Conservation (phyloP, 495 filamentous ascomycete genomes). For the Glutinoglossum americanum region DNA sequence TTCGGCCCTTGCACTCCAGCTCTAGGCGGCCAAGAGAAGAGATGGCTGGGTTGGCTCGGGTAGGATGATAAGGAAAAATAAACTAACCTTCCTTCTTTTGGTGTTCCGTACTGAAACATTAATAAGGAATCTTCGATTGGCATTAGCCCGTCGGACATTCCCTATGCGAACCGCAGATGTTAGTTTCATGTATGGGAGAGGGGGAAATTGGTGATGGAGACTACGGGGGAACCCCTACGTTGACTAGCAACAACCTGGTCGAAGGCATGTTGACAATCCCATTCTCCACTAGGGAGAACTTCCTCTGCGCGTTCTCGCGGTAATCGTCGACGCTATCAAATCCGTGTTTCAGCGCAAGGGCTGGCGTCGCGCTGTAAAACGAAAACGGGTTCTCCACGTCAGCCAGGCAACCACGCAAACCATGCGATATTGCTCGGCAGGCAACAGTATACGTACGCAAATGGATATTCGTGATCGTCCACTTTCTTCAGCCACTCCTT, state of each 20-base stretch:
- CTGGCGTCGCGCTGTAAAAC: constrained; percentile 14
- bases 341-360: constrained; percentile 51
- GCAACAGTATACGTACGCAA: constrained; percentile 25
- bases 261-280: constrained; percentile 43
- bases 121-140: constrained; percentile 58
- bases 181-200: constrained; percentile 3
- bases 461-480: constrained; percentile 62
- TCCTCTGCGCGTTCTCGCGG: constrained; percentile 35
- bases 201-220: not conserved
- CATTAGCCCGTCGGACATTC: constrained; percentile 47
- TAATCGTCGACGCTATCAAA: constrained; percentile 38
- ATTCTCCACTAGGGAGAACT: constrained; percentile 52
- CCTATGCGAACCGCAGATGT: constrained; percentile 20
- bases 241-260: constrained; percentile 42
- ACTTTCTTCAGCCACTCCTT: constrained; percentile 34
- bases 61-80: not conserved
- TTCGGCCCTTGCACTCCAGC: not conserved
- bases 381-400: not conserved
- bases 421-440: not conserved
- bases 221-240: constrained; percentile 22
- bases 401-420: not conserved
- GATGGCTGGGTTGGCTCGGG: no score
- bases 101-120: constrained; percentile 43
- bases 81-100: constrained; percentile 41
- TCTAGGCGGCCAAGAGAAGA: not conserved